Conservation (phyloP, 441 rosid genomes). For the Syzygium syzygioides region DNA sequence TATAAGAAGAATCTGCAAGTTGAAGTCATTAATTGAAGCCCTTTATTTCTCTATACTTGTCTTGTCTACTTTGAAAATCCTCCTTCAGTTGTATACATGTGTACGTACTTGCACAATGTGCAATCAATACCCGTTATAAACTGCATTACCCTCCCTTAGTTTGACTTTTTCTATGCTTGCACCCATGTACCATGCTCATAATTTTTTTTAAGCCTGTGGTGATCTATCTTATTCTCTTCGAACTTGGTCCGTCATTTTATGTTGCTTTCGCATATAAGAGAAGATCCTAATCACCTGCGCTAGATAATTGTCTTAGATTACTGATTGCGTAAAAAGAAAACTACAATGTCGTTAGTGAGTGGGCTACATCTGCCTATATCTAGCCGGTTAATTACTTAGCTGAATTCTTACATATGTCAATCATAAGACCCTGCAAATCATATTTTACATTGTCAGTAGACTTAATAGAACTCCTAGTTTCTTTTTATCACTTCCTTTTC, state of each 20-base stretch:
- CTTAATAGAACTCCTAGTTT: neutral
- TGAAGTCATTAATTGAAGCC: neutral
- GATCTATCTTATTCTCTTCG: neutral
- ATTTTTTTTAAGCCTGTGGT: neutral
- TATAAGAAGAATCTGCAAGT: neutral
- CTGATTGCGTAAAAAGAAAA: neutral
- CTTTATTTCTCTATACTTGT: neutral
- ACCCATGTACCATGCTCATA: neutral
- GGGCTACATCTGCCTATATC: neutral
- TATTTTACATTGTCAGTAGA: neutral
- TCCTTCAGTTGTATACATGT: neutral
- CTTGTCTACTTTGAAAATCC: neutral
- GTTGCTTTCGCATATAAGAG: neutral
- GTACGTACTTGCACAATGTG: neutral
- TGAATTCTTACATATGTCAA: accelerated
- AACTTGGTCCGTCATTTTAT: neutral
- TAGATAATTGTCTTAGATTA: neutral
- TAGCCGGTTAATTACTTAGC: neutral
- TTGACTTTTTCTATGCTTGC: neutral
- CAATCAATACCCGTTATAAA: neutral
- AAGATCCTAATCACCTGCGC: neutral
- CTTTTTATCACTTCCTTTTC: neutral
- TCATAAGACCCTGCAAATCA: neutral
- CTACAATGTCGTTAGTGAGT: neutral
- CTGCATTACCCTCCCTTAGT: too few relatives aligned